Percentiles rank a stretch among this genome's conserved stretches.
These are phyloP conservation scores for Candida glucosophila DNA, from an alignment of 1,139 yeast genomes.

Conservation along the genomic window DNA sequence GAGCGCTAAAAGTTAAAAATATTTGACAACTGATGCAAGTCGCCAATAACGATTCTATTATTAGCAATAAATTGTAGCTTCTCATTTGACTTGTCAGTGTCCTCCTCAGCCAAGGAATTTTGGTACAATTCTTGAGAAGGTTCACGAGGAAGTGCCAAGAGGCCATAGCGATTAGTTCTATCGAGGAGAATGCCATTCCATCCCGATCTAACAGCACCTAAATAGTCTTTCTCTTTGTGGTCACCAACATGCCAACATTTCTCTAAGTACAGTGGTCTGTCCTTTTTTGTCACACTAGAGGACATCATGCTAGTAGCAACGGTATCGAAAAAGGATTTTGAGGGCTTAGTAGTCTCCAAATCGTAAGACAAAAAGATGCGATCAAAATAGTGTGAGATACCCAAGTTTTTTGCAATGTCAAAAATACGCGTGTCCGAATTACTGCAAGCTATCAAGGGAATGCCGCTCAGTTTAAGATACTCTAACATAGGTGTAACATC, in stretches of 20 bases:
- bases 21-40: constrained; percentile 15
- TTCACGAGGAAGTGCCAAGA: constrained; percentile 2
- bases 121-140: neutral
- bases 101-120: too few species aligned
- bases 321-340: constrained; percentile 33
- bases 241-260: constrained; percentile 64
- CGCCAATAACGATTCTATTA: constrained; percentile 25
- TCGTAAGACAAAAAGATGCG: constrained; percentile 47
- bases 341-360: constrained; percentile 46
- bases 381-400: constrained; percentile 29
- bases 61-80: constrained; percentile 24
- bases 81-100: constrained; percentile 1
- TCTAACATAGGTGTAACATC: constrained; percentile 45
- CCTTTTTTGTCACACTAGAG: constrained; percentile 1
- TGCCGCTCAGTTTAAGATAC: constrained; percentile 18
- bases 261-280: constrained; percentile 10
- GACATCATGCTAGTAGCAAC: constrained; percentile 11
- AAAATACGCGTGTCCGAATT: constrained; percentile 52
- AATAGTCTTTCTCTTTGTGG: constrained; percentile 42
- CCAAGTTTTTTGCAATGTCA: constrained; percentile 37
- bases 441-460: constrained; percentile 40
- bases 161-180: constrained; percentile 23
- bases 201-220: constrained; percentile 46
- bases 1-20: too few species aligned
- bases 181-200: constrained; percentile 55